These are phyloP conservation scores for Populus hybrid DNA, from an alignment of 441 rosid genomes.

Conservation along the genomic window DNA sequence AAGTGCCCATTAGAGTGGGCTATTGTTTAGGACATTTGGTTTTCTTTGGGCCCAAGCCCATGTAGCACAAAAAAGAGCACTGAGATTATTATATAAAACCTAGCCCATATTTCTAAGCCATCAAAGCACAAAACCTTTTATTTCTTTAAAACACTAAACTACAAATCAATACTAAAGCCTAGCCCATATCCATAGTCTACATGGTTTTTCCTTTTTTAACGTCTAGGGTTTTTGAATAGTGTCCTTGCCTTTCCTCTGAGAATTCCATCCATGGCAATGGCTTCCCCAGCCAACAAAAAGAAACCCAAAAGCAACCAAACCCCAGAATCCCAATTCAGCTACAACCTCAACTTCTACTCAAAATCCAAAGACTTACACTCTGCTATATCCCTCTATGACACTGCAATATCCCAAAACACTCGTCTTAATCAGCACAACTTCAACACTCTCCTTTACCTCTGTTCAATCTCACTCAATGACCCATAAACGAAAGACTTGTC, in stretches of 20 bases:
- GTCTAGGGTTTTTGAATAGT: not conserved
- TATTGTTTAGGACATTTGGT: not conserved
- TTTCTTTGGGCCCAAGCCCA: not conserved
- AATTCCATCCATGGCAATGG: slow-evolving; percentile 20
- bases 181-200: not conserved
- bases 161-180: not conserved
- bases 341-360: slow-evolving; percentile 48
- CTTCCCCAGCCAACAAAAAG: slow-evolving; percentile 25
- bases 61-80: not conserved
- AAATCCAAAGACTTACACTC: slow-evolving; percentile 53
- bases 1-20: not conserved
- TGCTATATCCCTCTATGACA: slow-evolving; percentile 55
- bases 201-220: not conserved
- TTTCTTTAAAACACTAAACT: not conserved
- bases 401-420: slow-evolving; percentile 27
- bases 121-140: not conserved
- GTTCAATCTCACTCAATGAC: slow-evolving; percentile 45
- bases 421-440: slow-evolving; percentile 50
- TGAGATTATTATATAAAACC: not conserved
- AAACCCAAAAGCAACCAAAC: slow-evolving; percentile 33
- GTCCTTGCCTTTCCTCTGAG: not conserved
- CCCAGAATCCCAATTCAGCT: slow-evolving; percentile 43
- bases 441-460: slow-evolving; percentile 64
- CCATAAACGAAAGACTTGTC: slow-evolving; percentile 41
- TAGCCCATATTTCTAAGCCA: not conserved